Evolutionary conservation across 2,329 filamentous ascomycete species (phyloP).

Genomic region (Didymella sp.): DNA sequence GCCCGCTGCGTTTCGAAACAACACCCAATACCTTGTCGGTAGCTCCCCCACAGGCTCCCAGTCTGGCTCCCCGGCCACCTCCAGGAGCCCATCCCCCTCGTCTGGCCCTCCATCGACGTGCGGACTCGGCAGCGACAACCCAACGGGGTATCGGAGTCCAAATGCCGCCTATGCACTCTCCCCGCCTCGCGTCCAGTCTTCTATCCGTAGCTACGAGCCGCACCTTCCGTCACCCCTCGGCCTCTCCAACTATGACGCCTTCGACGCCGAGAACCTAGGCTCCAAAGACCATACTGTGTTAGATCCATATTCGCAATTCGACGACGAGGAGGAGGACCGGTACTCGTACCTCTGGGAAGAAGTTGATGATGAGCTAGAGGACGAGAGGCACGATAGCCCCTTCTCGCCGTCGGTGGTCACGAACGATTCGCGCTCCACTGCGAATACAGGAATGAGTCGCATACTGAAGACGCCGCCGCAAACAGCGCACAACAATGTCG

Average conservation of each 20-base stretch:
- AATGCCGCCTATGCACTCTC: constrained; percentile 43
- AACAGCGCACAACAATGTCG: not conserved
- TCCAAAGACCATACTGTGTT: constrained; percentile 26
- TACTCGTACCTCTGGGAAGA: constrained; percentile 12
- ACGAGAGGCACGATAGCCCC: constrained; percentile 21
- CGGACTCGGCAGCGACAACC: not conserved
- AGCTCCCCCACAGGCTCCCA: constrained; percentile 27
- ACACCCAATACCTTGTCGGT: constrained; percentile 26
- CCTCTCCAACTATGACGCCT: constrained; percentile 54
- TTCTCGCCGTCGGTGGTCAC: constrained; percentile 27
- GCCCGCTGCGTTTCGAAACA: constrained; percentile 18
- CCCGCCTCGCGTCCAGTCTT: constrained; percentile 26
- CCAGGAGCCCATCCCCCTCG: constrained; percentile 32
- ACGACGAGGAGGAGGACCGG: constrained; percentile 33
- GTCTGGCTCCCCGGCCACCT: constrained; percentile 24
- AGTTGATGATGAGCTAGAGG: constrained; percentile 17
- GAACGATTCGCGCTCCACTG: not conserved
- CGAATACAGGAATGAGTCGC: not conserved
- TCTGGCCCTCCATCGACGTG: constrained; percentile 15
- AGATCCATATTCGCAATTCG: constrained; percentile 40
- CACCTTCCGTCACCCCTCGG: constrained; percentile 50
- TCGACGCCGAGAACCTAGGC: constrained; percentile 43
- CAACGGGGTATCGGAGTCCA: constrained; percentile 32
- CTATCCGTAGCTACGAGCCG: constrained; percentile 40
- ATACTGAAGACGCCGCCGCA: not conserved